phyloP scores from a whole-genome alignment of 352 stramenopile species.

The Globisporangium yorkense region DNA sequence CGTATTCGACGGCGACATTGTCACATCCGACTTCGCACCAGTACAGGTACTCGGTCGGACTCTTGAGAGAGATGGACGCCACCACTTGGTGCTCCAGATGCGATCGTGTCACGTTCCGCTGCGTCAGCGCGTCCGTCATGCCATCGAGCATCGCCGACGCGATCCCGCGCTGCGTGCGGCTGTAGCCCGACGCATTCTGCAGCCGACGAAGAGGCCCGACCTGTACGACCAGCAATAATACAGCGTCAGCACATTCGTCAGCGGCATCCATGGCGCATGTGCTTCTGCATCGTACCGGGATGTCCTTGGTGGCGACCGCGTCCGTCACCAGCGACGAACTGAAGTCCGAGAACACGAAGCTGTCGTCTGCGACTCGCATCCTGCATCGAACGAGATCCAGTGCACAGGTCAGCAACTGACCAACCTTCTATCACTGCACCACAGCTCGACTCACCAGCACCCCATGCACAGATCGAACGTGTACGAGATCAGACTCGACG shows the following conservation, averaged over 20 bases:
- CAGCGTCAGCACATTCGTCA: background rate
- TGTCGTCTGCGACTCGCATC: conserved; percentile 84
- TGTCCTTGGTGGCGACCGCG: conserved; percentile 44
- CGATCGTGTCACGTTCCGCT: conserved; percentile 76
- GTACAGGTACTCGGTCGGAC: conserved; percentile 71
- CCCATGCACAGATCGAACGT: conserved; percentile 70
- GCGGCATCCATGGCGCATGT: background rate
- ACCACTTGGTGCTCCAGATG: conserved; percentile 84
- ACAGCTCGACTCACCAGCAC: conserved; percentile 41
- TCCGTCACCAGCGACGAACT: conserved; percentile 67
- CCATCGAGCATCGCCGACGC: conserved; percentile 64
- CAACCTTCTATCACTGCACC: background rate
- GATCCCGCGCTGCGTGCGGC: conserved; percentile 54
- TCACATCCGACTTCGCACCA: conserved; percentile 34
- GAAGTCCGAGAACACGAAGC: conserved; percentile 85
- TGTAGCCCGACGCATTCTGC: conserved; percentile 78
- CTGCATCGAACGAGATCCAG: conserved; percentile 20
- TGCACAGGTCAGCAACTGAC: conserved; percentile 1
- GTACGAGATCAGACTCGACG: conserved; percentile 67
- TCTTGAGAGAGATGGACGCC: conserved; percentile 55
- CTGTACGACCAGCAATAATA: conserved; percentile 17
- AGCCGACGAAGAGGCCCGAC: conserved; percentile 69
- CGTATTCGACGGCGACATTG: background rate
- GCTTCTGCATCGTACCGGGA: conserved; percentile 38
- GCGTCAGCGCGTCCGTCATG: conserved; percentile 63